Evolutionary conservation across 441 rosid species (phyloP), one percentile per base, ranked within the genome.

Genomic region (Geranium incanum): DNA sequence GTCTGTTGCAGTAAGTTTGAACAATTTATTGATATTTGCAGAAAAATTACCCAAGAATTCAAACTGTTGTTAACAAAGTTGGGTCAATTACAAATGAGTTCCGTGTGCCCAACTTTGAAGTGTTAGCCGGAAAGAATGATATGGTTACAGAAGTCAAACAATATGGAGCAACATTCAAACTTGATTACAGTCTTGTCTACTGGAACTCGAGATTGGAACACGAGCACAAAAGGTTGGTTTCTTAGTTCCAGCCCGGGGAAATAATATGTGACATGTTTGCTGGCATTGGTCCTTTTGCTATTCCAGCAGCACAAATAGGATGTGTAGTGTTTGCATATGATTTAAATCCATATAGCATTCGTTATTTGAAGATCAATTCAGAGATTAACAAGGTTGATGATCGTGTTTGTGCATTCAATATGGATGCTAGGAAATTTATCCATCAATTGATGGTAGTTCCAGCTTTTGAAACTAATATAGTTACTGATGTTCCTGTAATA

Each of bases 151-250:
- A 94, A 81, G 94, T 94, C 71, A 94, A 92, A 78, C 99, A 94
- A 75, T 88, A 92, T 81, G 94, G 97, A 57, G 97, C 99, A 11
- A 86, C 86, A 38, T 94, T 94, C 81, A 92, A 89, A 84, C 92
- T 94, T 67, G 96, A 94, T 76, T 90, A 90, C 72, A 75, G 97
- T 70, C 75, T 85, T 79, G 97, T 92, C 69, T 90, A 94, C 72
- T 92, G 97, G 97, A 94, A 94, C 76, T 94, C 99, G 64, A 88
- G 97, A 85, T 73, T 94, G 84, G 99, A 92, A 73, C 97, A 92
- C 75, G 99, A 94, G 74, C 97, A 94, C 79, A 84, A 83, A 78
- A 81, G 95, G 64, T 83, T 94, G 71, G 84, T 90, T 36, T 86
- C 99, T 71, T 84, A 78, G 68, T 94, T 94, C 76, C 80, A 19